phyloP scores from a whole-genome alignment of 208 protist species.

The Leptomonas seymouri region DNA sequence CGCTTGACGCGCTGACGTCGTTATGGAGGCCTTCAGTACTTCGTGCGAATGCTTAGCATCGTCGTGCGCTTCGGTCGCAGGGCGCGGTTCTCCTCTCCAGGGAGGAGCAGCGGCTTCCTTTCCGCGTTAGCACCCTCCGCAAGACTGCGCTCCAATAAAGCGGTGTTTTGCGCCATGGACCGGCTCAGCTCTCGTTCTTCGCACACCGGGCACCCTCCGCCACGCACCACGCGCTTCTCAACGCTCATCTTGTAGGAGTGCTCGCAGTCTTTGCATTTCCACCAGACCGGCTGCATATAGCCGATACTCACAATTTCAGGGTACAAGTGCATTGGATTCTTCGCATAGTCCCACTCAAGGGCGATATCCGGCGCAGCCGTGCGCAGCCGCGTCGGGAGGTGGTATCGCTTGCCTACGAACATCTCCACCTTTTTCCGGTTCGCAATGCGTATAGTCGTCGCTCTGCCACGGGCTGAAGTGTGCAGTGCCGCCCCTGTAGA shows the following conservation, averaged over 20 bases:
- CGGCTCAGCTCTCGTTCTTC: slow-evolving; percentile 9
- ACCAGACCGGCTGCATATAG: slow-evolving; percentile 78
- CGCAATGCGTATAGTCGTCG: slow-evolving; percentile 63
- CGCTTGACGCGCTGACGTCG: too few relatives aligned
- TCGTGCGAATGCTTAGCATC: slow-evolving; percentile 83
- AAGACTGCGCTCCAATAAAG: neutral
- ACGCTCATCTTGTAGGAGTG: slow-evolving; percentile 79
- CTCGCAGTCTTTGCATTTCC: slow-evolving; percentile 65
- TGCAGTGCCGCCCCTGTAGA: neutral
- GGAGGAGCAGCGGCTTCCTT: slow-evolving; percentile 22
- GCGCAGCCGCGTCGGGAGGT: slow-evolving; percentile 82
- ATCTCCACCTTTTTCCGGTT: slow-evolving; percentile 86
- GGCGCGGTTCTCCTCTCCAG: slow-evolving; percentile 61
- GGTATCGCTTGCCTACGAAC: slow-evolving; percentile 85
- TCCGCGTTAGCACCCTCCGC: neutral
- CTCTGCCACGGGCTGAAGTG: slow-evolving; percentile 28
- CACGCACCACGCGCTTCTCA: slow-evolving; percentile 90
- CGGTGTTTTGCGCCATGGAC: slow-evolving; percentile 6
- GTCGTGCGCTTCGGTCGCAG: slow-evolving; percentile 78
- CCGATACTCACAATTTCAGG: slow-evolving; percentile 87
- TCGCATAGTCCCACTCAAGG: slow-evolving; percentile 86
- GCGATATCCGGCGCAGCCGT: slow-evolving; percentile 87
- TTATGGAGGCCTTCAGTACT: slow-evolving; percentile 75
- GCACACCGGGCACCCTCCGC: slow-evolving; percentile 72
- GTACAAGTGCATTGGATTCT: slow-evolving; percentile 84